Evolutionary conservation across 1,284 basidiomycete genomes (phyloP).

Genomic region (Cutaneotrichosporon cavernicola): DNA sequence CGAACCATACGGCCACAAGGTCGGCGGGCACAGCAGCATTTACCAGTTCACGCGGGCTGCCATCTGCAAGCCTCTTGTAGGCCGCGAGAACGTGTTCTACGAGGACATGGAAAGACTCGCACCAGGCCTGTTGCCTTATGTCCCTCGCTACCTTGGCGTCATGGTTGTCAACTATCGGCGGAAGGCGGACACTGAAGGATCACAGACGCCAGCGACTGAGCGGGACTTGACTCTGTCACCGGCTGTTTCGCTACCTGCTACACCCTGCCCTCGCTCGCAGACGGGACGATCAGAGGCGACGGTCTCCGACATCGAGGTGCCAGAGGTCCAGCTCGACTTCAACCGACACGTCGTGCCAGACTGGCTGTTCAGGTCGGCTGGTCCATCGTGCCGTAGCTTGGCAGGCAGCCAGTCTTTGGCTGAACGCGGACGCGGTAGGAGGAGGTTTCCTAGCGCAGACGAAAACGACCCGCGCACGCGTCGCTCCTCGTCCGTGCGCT

Average conservation of each 20-base stretch:
- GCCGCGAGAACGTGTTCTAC: slow-evolving; percentile 96
- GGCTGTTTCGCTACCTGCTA: slow-evolving; percentile 32
- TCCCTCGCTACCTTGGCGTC: slow-evolving; percentile 94
- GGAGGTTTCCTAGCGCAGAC: slow-evolving; percentile 13
- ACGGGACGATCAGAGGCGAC: slow-evolving; percentile 11
- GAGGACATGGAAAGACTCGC: slow-evolving; percentile 92
- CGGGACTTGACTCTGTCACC: slow-evolving; percentile 29
- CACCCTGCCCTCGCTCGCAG: slow-evolving; percentile 27
- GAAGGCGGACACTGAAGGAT: slow-evolving; percentile 28
- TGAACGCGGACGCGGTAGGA: slow-evolving; percentile 25
- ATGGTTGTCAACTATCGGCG: slow-evolving; percentile 95
- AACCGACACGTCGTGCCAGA: slow-evolving; percentile 95
- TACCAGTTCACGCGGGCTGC: slow-evolving; percentile 98
- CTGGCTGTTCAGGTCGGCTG: slow-evolving; percentile 65
- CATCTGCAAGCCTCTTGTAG: slow-evolving; percentile 98
- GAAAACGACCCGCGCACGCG: slow-evolving; percentile 26
- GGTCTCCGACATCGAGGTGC: slow-evolving; percentile 60
- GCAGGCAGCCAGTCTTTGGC: background rate
- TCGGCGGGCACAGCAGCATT: slow-evolving; percentile 94
- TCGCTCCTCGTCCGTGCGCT: slow-evolving; percentile 12
- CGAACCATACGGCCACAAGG: slow-evolving; percentile 94
- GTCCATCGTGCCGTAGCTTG: slow-evolving; percentile 11
- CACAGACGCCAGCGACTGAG: slow-evolving; percentile 51
- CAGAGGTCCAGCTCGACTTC: slow-evolving; percentile 83
- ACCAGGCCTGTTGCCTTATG: slow-evolving; percentile 85